A percentile compares a stretch with the other conserved stretches of the same genome.
Conservation (phyloP, 164 flowering plant species). For the Akebia trifoliata region DNA sequence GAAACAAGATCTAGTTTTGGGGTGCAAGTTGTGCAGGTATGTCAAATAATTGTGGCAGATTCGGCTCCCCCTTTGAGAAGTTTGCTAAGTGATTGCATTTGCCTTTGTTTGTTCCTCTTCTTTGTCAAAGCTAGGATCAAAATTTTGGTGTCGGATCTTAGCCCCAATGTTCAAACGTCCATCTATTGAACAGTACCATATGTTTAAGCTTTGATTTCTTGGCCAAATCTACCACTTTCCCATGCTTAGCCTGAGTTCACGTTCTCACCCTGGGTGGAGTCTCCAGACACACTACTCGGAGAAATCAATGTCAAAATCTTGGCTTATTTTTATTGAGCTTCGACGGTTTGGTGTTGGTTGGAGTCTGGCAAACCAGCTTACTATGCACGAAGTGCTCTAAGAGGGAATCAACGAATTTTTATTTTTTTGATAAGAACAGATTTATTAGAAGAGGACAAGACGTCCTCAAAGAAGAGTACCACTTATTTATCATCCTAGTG, state of each 20-base stretch:
- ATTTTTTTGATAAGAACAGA: too few species aligned
- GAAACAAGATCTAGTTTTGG: slow-evolving; percentile 77
- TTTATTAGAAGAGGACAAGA: too few species aligned
- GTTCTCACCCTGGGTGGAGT: not conserved
- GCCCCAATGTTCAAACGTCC: not conserved
- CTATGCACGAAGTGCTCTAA: too few species aligned
- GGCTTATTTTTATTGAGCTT: too few species aligned
- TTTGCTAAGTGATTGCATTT: not conserved
- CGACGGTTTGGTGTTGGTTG: too few species aligned
- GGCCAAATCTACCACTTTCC: not conserved
- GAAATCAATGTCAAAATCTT: too few species aligned
- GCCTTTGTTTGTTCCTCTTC: slow-evolving; percentile 1
- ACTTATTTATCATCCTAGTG: too few species aligned
- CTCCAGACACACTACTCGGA: not conserved
- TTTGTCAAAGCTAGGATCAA: not conserved
- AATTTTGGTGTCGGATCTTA: too few species aligned
- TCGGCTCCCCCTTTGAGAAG: not conserved
- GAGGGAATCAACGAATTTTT: too few species aligned
- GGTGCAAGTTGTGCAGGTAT: slow-evolving; percentile 92
- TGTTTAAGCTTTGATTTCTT: not conserved
- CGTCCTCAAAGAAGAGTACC: too few species aligned
- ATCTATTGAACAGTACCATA: not conserved
- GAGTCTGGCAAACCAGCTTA: too few species aligned
- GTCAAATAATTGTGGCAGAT: slow-evolving; percentile 6
- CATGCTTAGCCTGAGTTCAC: not conserved